Conservation (phyloP, 257 asterid species). For the Przewalskia tangutica region DNA sequence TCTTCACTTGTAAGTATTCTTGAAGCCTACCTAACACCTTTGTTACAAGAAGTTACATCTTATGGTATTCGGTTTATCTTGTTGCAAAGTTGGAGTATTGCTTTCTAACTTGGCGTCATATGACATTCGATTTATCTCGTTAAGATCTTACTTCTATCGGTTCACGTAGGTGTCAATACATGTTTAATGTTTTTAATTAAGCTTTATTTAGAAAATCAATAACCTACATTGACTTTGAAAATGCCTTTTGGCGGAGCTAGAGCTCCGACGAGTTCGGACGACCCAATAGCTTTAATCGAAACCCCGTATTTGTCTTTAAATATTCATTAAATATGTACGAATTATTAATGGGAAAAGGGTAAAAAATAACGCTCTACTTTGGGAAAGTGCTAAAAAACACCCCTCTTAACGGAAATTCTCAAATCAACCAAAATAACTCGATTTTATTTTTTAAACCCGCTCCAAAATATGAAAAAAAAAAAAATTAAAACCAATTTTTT, state of each 20-base stretch:
- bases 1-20: conserved; percentile 59
- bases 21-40: conserved; percentile 24
- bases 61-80: neutral
- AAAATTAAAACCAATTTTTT: too few species aligned
- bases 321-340: too few species aligned
- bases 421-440: too few species aligned
- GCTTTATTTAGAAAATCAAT: neutral
- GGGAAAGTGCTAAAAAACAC: too few species aligned
- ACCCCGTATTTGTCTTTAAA: too few species aligned
- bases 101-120: neutral
- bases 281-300: too few species aligned
- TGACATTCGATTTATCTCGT: neutral
- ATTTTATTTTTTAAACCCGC: too few species aligned
- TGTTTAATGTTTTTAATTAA: neutral
- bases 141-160: neutral
- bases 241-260: neutral
- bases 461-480: too few species aligned
- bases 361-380: too few species aligned
- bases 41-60: neutral
- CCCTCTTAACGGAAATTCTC: too few species aligned
- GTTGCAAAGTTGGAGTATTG: neutral
- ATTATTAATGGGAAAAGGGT: too few species aligned
- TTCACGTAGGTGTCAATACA: neutral
- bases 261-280: too few species aligned
- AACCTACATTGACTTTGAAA: neutral